These are phyloP conservation scores for Liquidambar formosana DNA, from an alignment of 164 flowering plant genomes.

Conservation along the genomic window DNA sequence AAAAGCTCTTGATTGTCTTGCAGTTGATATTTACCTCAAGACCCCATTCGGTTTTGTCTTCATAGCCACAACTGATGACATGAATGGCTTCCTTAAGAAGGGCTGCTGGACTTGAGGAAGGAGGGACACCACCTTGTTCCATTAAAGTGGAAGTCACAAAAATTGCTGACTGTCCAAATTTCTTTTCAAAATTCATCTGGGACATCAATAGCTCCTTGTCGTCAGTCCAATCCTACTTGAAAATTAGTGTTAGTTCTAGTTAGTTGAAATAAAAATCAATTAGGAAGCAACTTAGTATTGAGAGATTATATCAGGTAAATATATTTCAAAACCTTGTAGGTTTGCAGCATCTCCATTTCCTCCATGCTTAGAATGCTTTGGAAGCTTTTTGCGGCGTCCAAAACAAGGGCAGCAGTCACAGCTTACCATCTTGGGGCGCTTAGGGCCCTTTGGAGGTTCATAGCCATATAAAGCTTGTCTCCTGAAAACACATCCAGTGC, in stretches of 20 bases:
- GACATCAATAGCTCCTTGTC: constrained; percentile 80
- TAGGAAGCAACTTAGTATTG: neutral
- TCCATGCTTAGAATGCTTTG: constrained; percentile 41
- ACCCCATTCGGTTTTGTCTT: constrained; percentile 98
- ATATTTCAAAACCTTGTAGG: constrained; percentile 39
- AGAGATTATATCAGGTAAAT: neutral
- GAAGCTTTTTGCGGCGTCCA: constrained; percentile 66
- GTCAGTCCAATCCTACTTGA: constrained; percentile 51
- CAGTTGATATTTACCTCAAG: constrained; percentile 52
- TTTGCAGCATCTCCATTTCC: constrained; percentile 35
- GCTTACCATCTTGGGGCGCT: constrained; percentile 94
- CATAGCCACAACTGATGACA: constrained; percentile 96
- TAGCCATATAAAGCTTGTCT: constrained; percentile 95
- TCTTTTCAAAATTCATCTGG: constrained; percentile 86
- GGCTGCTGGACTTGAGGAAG: constrained; percentile 90
- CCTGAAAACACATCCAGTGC: constrained; percentile 93
- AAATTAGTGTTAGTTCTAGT: no score
- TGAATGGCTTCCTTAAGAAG: constrained; percentile 97
- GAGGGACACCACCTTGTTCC: constrained; percentile 94
- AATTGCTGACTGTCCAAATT: constrained; percentile 84
- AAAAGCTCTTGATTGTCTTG: neutral
- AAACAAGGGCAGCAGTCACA: constrained; percentile 94
- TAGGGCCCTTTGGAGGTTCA: constrained; percentile 82
- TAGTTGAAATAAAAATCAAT: neutral
- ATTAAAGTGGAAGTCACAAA: constrained; percentile 88